Base-by-base conservation (phyloP, 2,329 filamentous ascomycete genomes). In the Phaeosphaeriaceae sp. region DNA sequence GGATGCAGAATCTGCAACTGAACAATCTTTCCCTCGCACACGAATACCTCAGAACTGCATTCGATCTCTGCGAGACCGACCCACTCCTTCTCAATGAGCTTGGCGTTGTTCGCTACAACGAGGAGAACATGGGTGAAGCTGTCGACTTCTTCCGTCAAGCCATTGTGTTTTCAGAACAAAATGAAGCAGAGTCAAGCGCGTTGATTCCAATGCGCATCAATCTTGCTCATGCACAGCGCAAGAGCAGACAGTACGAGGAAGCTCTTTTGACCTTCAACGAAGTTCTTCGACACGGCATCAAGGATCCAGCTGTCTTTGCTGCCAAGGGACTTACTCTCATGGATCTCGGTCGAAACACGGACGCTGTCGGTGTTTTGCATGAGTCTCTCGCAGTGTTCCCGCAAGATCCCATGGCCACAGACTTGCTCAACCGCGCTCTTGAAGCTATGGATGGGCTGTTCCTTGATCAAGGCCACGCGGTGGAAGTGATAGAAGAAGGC, bases 1-100 rank as follows among this genome's bases (percentile, higher is more conserved):
- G 96, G 7, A 99, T 99, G 95, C 96, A 99, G 77, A 96, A 99
- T 78, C 89, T 98, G 49, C 93, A 94, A 19, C 85, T 99, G 60
- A 97, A 97, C 78, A 98, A 99, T 71, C 92, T 98, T 87, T 89
- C 89, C 0, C 85, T 98, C 17, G 95, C 96, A 0, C 91, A 96
- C 65, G 95, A 99, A 77, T 99, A 98, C 76, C 86, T 98, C 47
- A 93, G 92, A 70, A 93, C 93, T 2, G 94, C 95, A 0, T 96
- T 95, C 76, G 85, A 87, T 0, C 84, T 96, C 13, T 96, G 93
- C 81, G 88, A 89, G 69, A 91, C 89, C 0, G 95, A 99, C 69
- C 95, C 95, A 0, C 81, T 98, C 6, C 87, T 99, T 3, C 84
- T 99, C 55, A 99, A 99, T 75, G 95, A 99, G 80, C 90, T 98